Evolutionary conservation across 441 rosid species (phyloP), one percentile per base, ranked within the genome.

Genomic region (Monsonia emarginata): DNA sequence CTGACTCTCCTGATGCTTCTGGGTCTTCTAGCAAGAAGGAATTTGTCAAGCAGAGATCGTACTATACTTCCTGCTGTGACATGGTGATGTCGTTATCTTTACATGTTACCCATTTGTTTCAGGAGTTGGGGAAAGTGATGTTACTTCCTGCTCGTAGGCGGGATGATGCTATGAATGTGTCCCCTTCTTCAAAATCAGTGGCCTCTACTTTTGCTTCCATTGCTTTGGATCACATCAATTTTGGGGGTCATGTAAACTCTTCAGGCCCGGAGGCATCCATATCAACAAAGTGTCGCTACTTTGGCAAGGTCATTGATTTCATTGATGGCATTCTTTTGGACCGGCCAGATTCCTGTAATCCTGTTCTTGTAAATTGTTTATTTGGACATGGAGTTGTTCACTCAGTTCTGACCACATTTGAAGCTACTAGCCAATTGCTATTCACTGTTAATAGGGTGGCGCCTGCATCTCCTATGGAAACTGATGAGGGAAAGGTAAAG

Each of bases 51-150:
- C 88, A 84, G 75, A 87, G 83, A 71, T 87, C 95, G 6, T 83
- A 85, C 79, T 88, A 87, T 74, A 79, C 86, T 66, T 91, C 97
- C 34, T 89, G 99, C 77, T 89, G 97, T 79, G 97, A 95, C 76
- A 84, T 87, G 95, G 84, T 89, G 76, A 86, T 84, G 74, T 91
- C 97, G 48, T 86, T 95, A 65, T 85, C 92, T 54, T 87, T 87
- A 79, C 99, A 95, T 82, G 88, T 95, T 62, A 84, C 86, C 42
- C 89, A 87, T 82, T 74, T 95, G 84, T 89, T 89, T 83, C 99
- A 89, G 69, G 99, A 95, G 88, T 75, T 95, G 79, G 97, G 99
- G 67, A 95, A 95, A 79, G 88, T 84, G 68, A 91, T 94, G 97
- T 72, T 89, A 65, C 90, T 86, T 81, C 97, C 96, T 69, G 86